Evolutionary conservation across 2,329 filamentous ascomycete species (phyloP).

Genomic region (Epichloe sylvatica): DNA sequence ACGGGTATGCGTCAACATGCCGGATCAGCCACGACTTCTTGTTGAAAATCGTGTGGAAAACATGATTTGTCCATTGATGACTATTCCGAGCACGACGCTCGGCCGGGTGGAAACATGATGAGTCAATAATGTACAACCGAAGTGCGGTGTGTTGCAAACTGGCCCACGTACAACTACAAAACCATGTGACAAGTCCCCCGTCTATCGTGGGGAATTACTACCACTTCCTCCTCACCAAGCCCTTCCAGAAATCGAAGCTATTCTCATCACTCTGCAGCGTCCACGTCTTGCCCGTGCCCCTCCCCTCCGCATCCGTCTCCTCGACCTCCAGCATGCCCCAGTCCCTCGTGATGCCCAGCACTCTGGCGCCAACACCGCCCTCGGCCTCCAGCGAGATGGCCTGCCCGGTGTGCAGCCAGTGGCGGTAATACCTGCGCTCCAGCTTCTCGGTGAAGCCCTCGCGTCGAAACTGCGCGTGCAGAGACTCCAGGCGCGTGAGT

Average conservation of each 20-base stretch:
- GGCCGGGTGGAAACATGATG: no score
- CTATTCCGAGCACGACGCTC: no score
- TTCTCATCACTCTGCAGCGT: slow-evolving; percentile 92
- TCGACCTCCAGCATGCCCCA: slow-evolving; percentile 80
- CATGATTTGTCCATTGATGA: no score
- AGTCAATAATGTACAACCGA: no score
- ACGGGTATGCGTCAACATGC: no score
- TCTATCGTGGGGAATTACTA: slow-evolving; percentile 18
- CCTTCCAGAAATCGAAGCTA: slow-evolving; percentile 94
- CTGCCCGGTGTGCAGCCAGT: slow-evolving; percentile 76
- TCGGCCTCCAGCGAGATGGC: slow-evolving; percentile 64
- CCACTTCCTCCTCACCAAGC: slow-evolving; percentile 67
- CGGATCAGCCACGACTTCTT: no score
- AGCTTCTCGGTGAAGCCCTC: slow-evolving; percentile 62
- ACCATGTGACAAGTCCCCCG: no score
- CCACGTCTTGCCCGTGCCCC: slow-evolving; percentile 63
- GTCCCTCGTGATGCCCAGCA: slow-evolving; percentile 81
- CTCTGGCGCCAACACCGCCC: slow-evolving; percentile 57
- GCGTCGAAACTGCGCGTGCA: slow-evolving; percentile 62
- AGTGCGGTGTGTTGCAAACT: no score
- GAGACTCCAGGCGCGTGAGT: slow-evolving; percentile 59
- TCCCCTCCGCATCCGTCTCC: slow-evolving; percentile 61
- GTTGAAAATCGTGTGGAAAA: no score
- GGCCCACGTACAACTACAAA: no score
- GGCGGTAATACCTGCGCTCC: slow-evolving; percentile 61